These are phyloP conservation scores for Chlorella vulgaris DNA, from an alignment of 139 green algal species.

Conservation along the genomic window DNA sequence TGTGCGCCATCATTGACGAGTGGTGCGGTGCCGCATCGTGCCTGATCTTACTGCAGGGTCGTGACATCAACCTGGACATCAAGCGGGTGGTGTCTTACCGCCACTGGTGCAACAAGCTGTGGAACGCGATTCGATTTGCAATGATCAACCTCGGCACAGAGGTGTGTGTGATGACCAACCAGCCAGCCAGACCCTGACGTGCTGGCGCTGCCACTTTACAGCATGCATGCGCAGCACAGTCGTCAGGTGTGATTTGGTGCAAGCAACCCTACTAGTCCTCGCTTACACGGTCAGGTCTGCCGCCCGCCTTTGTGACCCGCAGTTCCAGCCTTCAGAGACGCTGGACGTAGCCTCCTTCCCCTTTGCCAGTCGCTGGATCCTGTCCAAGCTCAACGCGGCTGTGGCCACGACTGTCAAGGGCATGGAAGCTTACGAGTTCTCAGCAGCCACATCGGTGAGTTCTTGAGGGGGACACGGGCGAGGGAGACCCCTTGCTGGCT, in stretches of 20 bases:
- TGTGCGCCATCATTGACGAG: too few species aligned
- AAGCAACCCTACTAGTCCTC: too few species aligned
- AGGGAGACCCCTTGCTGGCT: neutral
- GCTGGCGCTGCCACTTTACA: neutral
- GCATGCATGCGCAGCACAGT: neutral
- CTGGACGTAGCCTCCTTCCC: slow-evolving; percentile 38
- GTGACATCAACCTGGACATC: slow-evolving; percentile 43
- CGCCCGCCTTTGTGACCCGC: neutral
- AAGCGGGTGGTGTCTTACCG: slow-evolving; percentile 91
- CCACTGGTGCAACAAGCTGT: slow-evolving; percentile 99
- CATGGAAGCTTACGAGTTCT: slow-evolving; percentile 90
- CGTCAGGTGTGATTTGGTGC: too few species aligned
- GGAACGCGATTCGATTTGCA: slow-evolving; percentile 92
- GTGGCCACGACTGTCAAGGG: slow-evolving; percentile 41
- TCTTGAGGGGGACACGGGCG: neutral
- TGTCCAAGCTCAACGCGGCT: slow-evolving; percentile 71
- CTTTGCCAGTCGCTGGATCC: slow-evolving; percentile 77
- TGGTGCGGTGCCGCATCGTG: too few species aligned
- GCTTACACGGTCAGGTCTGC: neutral
- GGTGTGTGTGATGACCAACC: neutral
- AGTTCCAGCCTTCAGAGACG: slow-evolving; percentile 17
- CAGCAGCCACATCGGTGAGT: slow-evolving; percentile 66
- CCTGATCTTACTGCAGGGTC: slow-evolving; percentile 2
- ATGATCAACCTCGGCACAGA: slow-evolving; percentile 65
- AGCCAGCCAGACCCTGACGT: neutral